These are phyloP conservation scores for Diaporthe longicolla DNA, from an alignment of 2,329 filamentous ascomycete species.

Conservation along the genomic window DNA sequence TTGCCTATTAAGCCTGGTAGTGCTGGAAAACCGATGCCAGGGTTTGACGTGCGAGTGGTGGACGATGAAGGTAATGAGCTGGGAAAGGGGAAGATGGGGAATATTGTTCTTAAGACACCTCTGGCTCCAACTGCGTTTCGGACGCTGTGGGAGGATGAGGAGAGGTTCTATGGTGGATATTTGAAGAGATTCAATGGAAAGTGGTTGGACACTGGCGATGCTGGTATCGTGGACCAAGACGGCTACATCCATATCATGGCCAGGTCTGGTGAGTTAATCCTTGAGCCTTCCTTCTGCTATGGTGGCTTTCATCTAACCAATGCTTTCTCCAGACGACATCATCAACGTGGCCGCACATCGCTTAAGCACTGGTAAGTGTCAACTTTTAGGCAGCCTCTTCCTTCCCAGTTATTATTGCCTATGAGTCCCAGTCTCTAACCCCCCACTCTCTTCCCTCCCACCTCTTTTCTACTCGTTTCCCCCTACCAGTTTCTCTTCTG, in stretches of 20 bases:
- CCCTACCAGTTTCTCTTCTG: no score
- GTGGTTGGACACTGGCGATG: conserved; percentile 94
- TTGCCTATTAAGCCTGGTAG: conserved; percentile 83
- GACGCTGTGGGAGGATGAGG: conserved; percentile 87
- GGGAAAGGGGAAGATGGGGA: conserved; percentile 83
- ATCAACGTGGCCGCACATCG: conserved; percentile 97
- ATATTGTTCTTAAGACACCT: conserved; percentile 88
- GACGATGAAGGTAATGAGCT: conserved; percentile 84
- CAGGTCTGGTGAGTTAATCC: conserved; percentile 52
- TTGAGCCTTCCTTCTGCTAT: conserved; percentile 57
- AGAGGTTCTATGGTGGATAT: conserved; percentile 88
- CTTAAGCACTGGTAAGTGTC: conserved; percentile 81
- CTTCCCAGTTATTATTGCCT: no score
- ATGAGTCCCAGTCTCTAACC: no score
- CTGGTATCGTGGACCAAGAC: conserved; percentile 85
- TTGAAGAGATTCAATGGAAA: conserved; percentile 83
- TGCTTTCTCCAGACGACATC: conserved; percentile 76
- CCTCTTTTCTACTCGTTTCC: no score
- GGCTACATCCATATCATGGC: conserved; percentile 77
- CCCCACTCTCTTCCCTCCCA: no score
- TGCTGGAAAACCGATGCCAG: conserved; percentile 91
- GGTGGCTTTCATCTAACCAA: conserved; percentile 54
- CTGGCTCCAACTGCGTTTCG: conserved; percentile 89
- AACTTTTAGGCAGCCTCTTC: no score
- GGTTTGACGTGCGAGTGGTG: conserved; percentile 88